Evolutionary conservation across 2,329 filamentous ascomycete species (phyloP), one percentile per base, ranked within the genome.

Genomic region (Colletotrichum navitas): DNA sequence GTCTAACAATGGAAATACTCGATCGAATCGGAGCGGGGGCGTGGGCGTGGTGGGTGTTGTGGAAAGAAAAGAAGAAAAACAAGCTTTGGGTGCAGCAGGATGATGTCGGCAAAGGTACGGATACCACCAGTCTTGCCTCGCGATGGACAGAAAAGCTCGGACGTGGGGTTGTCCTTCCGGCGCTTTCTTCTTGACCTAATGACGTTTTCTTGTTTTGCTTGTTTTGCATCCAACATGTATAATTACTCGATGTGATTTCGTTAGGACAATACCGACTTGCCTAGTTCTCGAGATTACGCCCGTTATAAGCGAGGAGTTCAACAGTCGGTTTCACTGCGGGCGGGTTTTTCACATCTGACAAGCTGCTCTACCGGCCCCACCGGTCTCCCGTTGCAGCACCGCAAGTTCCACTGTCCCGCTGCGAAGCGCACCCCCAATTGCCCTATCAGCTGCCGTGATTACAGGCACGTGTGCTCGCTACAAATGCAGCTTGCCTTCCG

Each of bases 391-490:
- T 47, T 34, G 26, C 47, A 70, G 63, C 61, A 34, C 29, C 63
- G 43, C 56, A 52, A 63, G 63, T 41, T 66, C 66, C 66, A 65
- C 54, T 26, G 49, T 56, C 66, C 58, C 66, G 62, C 52, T 63
- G 45, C 54, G 49, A 60, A 73, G 60, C 64, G 68, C 63, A 59
- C 39, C 24, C 39, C 11, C 70, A 52, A 74, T 73, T 75, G 74
- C 58, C 74, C 74, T 74, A 75, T 75, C 74, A 74, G 60, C 68
- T 62, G 51, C 64, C 62, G 36, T 39, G 12, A 5, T 67, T 52
- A 43, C 43, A 63, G 60, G 70, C 74, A 75, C 74, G 74, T 75
- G 74, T 71, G 55, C n/a, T 72, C 66, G 66, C 69, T 69, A 47
- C 69, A 52, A 45, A 63, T 63, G 59, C 52, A 39, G 62, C 45